Base-by-base conservation (phyloP, 495 filamentous ascomycete genomes). In the Podospora fimiseda region DNA sequence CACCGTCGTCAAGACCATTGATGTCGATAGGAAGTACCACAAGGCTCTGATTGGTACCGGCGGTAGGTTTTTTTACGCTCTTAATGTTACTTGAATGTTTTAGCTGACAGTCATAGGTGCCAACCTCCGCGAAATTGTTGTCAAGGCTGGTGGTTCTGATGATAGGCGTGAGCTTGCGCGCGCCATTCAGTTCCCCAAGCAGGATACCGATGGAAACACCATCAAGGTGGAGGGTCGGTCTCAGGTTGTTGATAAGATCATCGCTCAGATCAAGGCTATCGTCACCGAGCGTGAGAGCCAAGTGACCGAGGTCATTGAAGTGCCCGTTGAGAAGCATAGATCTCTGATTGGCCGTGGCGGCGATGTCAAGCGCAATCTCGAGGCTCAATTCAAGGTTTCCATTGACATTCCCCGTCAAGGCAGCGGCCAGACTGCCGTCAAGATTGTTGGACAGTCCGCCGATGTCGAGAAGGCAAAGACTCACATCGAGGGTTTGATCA, bases 281-380 rank as follows among this genome's bases (percentile, higher is more conserved):
- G 88, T 95, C 33, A 71, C 78, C 16, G 82, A 95, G 67, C 85
- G 88, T 21, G 83, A 88, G 59, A 88, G 80, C 59, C 87, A 94
- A 64, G 79, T 85, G 22, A 83, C 80, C 3, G 85, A 85, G 53
- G 75, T 69, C n/a, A 53, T 95, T 39, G 89, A 95, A 3, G 84
- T 97, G 18, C 82, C 89, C 19, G 80, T 82, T 3, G 84, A 91
- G 50, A 95, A 95, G 74, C 94, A 97, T 65, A 80, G 90, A 27
- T 75, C 88, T 9, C 78, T 99, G 13, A 96, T 99, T 60, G 93
- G 93, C 42, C 88, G 89, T 37, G 90, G 90, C 53, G 93, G 93
- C 48, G 89, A 93, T 48, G 84, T 83, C 33, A 83, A 90, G 55
- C 85, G 88, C 46, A 77, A 80, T 40, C 80, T 99, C n/a, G 93